Evolutionary conservation across 805 yeast genomes (phyloP).

Genomic region (Sugiyamaella valdiviana): DNA sequence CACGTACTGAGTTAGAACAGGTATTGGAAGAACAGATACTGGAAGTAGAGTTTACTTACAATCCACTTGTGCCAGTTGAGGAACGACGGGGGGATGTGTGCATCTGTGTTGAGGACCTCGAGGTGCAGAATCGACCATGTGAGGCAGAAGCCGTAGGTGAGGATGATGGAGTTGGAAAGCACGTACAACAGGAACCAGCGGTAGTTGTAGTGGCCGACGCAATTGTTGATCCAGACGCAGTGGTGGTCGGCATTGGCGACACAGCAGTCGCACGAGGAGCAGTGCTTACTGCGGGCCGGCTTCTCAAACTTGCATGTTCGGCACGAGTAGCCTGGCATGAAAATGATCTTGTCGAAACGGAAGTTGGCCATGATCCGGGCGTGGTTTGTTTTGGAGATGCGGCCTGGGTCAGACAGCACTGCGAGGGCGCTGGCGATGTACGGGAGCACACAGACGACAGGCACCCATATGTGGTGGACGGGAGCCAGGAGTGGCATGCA

Average conservation of each 20-base stretch:
- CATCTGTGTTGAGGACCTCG: not conserved
- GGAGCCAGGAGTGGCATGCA: constrained; percentile 5
- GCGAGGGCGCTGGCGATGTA: constrained; percentile 25
- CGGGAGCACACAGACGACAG: constrained; percentile 21
- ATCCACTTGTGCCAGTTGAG: not conserved
- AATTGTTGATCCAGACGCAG: constrained; percentile 58
- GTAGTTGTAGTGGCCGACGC: constrained; percentile 56
- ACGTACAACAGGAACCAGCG: constrained; percentile 55
- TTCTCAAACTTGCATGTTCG: constrained; percentile 42
- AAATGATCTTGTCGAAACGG: constrained; percentile 48
- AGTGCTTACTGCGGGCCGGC: constrained; percentile 61
- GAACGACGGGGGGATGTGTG: not conserved
- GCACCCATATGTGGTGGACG: constrained; percentile 12
- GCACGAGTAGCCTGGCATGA: constrained; percentile 42
- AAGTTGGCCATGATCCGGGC: constrained; percentile 24
- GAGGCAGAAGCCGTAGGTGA: constrained; percentile 41
- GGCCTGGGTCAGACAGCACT: constrained; percentile 36
- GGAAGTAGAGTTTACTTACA: not conserved
- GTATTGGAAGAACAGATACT: not conserved
- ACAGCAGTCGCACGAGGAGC: constrained; percentile 46
- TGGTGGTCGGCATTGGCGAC: constrained; percentile 51
- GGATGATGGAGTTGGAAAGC: constrained; percentile 40
- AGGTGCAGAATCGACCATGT: constrained; percentile 15
- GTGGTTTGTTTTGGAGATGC: constrained; percentile 27
- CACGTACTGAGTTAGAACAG: too few relatives aligned